Conservation (phyloP, 345 rosid species). For the Microthlaspi erraticum region DNA sequence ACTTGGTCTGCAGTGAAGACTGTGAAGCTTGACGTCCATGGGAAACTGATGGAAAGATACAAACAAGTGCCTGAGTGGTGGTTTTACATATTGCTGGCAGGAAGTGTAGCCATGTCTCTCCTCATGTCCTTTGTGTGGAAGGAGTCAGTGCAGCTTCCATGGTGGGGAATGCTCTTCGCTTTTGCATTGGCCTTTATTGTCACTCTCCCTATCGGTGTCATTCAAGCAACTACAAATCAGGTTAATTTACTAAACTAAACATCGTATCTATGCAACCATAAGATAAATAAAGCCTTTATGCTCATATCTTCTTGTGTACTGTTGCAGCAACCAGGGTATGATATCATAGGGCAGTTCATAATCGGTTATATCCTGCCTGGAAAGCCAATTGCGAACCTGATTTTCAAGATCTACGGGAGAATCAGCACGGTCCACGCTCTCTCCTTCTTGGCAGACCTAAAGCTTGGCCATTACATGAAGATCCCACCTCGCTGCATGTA, state of each 20-base stretch:
- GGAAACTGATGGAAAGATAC: conserved; percentile 76
- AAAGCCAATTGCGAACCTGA: conserved; percentile 89
- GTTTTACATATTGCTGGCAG: conserved; percentile 66
- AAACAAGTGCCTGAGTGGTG: conserved; percentile 96
- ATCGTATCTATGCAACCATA: neutral
- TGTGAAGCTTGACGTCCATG: conserved; percentile 77
- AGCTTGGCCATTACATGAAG: conserved; percentile 99
- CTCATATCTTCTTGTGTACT: no score
- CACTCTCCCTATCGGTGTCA: conserved; percentile 96
- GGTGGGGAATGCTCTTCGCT: conserved; percentile 99
- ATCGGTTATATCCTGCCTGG: conserved; percentile 92
- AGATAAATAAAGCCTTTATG: no score
- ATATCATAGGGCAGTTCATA: conserved; percentile 96
- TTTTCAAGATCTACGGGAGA: conserved; percentile 96
- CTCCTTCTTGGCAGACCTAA: conserved; percentile 95
- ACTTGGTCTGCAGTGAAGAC: conserved; percentile 77
- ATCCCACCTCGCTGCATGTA: conserved; percentile 99
- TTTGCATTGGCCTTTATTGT: conserved; percentile 85
- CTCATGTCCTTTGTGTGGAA: conserved; percentile 84
- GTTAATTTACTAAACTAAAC: conserved; percentile 44
- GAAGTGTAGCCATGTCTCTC: conserved; percentile 66
- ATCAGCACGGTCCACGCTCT: conserved; percentile 96
- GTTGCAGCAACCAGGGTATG: conserved; percentile 99
- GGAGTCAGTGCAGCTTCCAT: conserved; percentile 75
- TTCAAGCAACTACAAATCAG: conserved; percentile 99